These are phyloP conservation scores for Neurospora crassa DNA, from an alignment of 2,329 filamentous ascomycete species.

Conservation along the genomic window DNA sequence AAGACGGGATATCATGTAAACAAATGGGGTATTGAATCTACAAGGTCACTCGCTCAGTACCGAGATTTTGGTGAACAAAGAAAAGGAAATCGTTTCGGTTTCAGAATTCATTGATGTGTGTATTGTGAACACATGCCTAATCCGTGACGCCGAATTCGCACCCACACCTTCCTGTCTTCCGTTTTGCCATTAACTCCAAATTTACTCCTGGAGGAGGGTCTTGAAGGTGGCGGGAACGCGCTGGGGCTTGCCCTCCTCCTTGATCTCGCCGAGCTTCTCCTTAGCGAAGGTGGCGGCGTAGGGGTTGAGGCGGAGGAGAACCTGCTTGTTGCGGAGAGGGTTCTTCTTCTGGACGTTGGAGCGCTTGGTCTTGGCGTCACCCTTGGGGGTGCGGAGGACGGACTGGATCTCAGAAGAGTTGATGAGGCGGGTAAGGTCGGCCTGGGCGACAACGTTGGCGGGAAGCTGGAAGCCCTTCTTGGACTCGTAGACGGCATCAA, in stretches of 20 bases:
- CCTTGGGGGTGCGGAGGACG: conserved; percentile 86
- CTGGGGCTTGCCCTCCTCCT: conserved; percentile 19
- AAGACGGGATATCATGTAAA: neutral
- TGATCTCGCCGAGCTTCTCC: conserved; percentile 63
- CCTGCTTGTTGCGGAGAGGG: conserved; percentile 97
- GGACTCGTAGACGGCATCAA: conserved; percentile 92
- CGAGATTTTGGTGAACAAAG: conserved; percentile 6
- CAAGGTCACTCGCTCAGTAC: neutral
- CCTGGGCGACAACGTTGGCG: conserved; percentile 83
- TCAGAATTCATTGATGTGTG: conserved; percentile 21
- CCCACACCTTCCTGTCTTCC: conserved; percentile 16
- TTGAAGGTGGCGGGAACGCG: conserved; percentile 14
- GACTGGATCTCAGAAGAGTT: conserved; percentile 98
- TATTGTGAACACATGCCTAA: conserved; percentile 17
- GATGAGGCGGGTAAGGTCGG: conserved; percentile 95
- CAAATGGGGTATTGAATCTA: conserved; percentile 1
- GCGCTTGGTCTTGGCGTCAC: conserved; percentile 83
- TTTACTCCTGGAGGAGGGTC: conserved; percentile 19
- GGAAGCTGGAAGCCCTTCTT: conserved; percentile 99
- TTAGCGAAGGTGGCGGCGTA: conserved; percentile 88
- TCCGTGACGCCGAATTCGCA: conserved; percentile 21
- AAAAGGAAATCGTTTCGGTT: conserved; percentile 15
- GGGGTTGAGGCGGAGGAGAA: conserved; percentile 96
- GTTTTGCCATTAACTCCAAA: conserved; percentile 6
- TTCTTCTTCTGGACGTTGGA: conserved; percentile 98